A percentile compares a stretch with the other conserved stretches of the same genome.
These are phyloP conservation scores for Claviceps lovelessii DNA, from an alignment of 2,329 filamentous ascomycete species.

Conservation along the genomic window DNA sequence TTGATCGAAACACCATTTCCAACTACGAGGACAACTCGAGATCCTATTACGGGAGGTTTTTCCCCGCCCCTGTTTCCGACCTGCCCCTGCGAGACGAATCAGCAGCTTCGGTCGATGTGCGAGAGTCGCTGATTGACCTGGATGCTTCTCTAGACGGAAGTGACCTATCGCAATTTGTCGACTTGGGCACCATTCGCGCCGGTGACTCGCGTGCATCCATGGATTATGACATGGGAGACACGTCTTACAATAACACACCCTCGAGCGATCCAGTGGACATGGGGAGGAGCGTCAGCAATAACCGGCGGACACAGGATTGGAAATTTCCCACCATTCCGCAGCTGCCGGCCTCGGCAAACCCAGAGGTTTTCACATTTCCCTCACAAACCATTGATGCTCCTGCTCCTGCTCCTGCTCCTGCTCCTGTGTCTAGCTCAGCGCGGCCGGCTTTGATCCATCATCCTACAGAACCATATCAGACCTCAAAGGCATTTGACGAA, in stretches of 20 bases:
- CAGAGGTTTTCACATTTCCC: slow-evolving; percentile 37
- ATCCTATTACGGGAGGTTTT: slow-evolving; percentile 40
- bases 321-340: slow-evolving; percentile 40
- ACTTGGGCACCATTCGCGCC: slow-evolving; percentile 47
- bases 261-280: slow-evolving; percentile 44
- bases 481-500: slow-evolving; percentile 28
- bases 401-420: not conserved
- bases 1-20: slow-evolving; percentile 50
- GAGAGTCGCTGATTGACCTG: slow-evolving; percentile 51
- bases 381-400: slow-evolving; percentile 25
- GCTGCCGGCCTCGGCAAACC: slow-evolving; percentile 34
- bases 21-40: slow-evolving; percentile 51
- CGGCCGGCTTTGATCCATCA: slow-evolving; percentile 36
- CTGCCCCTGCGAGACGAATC: slow-evolving; percentile 46
- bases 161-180: slow-evolving; percentile 42
- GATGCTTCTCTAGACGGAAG: slow-evolving; percentile 44
- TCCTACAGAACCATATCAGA: slow-evolving; percentile 34
- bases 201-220: slow-evolving; percentile 30
- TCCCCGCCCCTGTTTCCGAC: slow-evolving; percentile 33
- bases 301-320: slow-evolving; percentile 41
- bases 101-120: slow-evolving; percentile 31
- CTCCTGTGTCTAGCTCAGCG: slow-evolving; percentile 13
- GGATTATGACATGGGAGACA: slow-evolving; percentile 34
- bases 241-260: slow-evolving; percentile 32
- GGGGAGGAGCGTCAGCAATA: slow-evolving; percentile 31